Conservation (phyloP, 208 protist species). For the Trypanosoma caninum region DNA sequence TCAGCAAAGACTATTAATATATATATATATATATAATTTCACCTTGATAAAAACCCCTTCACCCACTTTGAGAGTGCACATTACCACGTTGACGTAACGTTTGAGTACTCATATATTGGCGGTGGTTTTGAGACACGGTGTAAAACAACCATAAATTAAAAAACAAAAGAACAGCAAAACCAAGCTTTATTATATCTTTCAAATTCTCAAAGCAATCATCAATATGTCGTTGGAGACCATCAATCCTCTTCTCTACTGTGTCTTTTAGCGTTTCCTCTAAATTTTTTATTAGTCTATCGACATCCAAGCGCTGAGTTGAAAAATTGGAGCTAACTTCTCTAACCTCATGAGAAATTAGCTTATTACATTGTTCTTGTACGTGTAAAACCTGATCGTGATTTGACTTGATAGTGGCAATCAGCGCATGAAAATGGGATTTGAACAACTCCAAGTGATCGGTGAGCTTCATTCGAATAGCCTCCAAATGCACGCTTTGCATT, state of each 20-base stretch:
- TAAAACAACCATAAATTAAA: slow-evolving; percentile 34
- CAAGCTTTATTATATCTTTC: slow-evolving; percentile 27
- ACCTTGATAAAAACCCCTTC: not conserved
- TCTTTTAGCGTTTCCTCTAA: slow-evolving; percentile 17
- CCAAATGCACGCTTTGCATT: slow-evolving; percentile 28
- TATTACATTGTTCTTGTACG: slow-evolving; percentile 20
- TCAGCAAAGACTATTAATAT: not conserved
- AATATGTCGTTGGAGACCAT: slow-evolving; percentile 17
- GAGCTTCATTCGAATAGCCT: slow-evolving; percentile 27
- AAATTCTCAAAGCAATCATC: slow-evolving; percentile 31
- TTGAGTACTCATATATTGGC: slow-evolving; percentile 16
- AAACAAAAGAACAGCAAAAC: slow-evolving; percentile 21
- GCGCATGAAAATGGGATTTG: slow-evolving; percentile 25
- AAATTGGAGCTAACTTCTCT: slow-evolving; percentile 14
- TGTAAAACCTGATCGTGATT: slow-evolving; percentile 16
- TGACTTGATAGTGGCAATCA: slow-evolving; percentile 12
- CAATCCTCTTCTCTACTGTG: slow-evolving; percentile 4
- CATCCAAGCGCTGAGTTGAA: not conserved
- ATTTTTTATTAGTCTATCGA: slow-evolving; percentile 10
- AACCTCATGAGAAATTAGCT: slow-evolving; percentile 11
- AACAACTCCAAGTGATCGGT: slow-evolving; percentile 26
- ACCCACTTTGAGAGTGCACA: not conserved
- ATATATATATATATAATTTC: not conserved
- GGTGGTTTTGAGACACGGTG: slow-evolving; percentile 29
- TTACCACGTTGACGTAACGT: slow-evolving; percentile 1